phyloP scores from a whole-genome alignment of 2,329 filamentous ascomycete species.

The Lasiodiplodia theobromae region DNA sequence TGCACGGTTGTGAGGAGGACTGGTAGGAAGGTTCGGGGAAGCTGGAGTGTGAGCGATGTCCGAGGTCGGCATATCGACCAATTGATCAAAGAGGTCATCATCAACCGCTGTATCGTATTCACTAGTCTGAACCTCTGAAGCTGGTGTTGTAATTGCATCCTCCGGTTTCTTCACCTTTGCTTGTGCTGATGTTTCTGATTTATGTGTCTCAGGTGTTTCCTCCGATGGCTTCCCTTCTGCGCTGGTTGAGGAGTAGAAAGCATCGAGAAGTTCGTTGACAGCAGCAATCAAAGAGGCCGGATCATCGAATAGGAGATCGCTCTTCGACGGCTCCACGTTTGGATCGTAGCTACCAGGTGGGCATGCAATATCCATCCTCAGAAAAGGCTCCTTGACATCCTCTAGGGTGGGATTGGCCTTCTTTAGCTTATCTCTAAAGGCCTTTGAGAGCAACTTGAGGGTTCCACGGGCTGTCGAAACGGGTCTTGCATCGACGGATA shows the following conservation, averaged over 20 bases:
- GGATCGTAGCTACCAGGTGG: conserved; percentile 70
- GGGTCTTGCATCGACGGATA: conserved; percentile 74
- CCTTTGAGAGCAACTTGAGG: conserved; percentile 64
- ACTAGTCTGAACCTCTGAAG: not conserved
- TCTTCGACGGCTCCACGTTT: conserved; percentile 75
- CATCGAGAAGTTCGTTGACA: conserved; percentile 54
- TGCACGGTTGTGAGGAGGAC: not conserved
- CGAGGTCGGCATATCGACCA: not conserved
- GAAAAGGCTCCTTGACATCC: conserved; percentile 62
- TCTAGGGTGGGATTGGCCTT: conserved; percentile 35
- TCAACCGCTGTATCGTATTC: not conserved
- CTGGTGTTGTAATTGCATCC: conserved; percentile 31
- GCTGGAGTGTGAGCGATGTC: not conserved
- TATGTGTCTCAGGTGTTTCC: not conserved
- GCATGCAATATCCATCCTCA: conserved; percentile 70
- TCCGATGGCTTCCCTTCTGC: conserved; percentile 26
- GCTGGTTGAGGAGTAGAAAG: conserved; percentile 40
- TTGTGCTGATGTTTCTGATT: not conserved
- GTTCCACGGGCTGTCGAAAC: conserved; percentile 63
- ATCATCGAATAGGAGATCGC: conserved; percentile 73
- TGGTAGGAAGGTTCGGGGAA: not conserved
- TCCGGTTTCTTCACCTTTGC: not conserved
- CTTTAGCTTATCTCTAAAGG: conserved; percentile 61
- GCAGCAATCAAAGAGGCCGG: conserved; percentile 55
- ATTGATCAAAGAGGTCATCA: not conserved